Evolutionary conservation across 192 early-diverging fungal species (phyloP), one percentile per base, ranked within the genome.

Genomic region (Phycomyces nitens): DNA sequence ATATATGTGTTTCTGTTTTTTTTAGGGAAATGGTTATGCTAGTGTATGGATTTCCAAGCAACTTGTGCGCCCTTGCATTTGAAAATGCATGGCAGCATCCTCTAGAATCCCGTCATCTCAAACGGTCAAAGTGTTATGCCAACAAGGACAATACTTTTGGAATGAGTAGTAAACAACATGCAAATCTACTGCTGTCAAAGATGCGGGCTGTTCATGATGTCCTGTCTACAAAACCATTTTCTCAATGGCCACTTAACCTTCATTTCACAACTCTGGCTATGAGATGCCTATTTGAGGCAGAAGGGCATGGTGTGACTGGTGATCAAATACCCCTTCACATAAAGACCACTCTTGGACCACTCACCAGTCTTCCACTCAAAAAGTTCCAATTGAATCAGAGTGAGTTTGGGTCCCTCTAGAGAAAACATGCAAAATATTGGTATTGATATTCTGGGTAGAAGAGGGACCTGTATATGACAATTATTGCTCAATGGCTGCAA

Each of bases 61-160:
- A 26, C 29, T 52, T 38, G 0, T 29, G 39, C 41, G 66, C 66
- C 4, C 39, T 59, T 10, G 50, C 58, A 20, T 68, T 68, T 60
- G 66, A 68, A 42, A 58, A 56, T 40, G 66, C 66, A 0, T 68
- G 66, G 66, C 66, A 68, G 22, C 42, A 68, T 27, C 66, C 66
- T 18, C 38, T 53, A 2, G 29, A 52, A 12, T 57, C 54, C 44
- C 66, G 66, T 20, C 66, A 68, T 44, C 16, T 54, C 9, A 63
- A 63, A 34, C 23, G 43, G 15, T 15, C 49, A 12, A 16, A 14
- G 12, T 21, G 49, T 26, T 58, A 52, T 40, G 14, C 10, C 20
- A 20, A n/a, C 7, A 26, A 18, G 23, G 14, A 56, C 7, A 56
- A 27, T 9, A 47, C 27, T 44, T 20, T 51, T 24, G 24, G 18